Percentiles rank a stretch among this genome's conserved stretches.
Conservation (phyloP, 208 protist species). For the Phytomonas sp. region DNA sequence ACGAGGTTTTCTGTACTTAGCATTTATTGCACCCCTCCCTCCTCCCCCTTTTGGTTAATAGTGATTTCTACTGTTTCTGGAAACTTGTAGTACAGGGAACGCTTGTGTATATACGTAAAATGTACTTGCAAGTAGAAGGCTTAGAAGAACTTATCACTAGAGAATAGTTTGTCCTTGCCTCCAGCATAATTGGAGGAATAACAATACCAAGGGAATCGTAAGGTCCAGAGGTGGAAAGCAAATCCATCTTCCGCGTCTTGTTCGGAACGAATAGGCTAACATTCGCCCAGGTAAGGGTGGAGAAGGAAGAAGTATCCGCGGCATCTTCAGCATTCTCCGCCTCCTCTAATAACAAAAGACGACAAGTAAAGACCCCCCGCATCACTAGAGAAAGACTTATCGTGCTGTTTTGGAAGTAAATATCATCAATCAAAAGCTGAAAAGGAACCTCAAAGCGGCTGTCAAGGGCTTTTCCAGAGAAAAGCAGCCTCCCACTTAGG, state of each 20-base stretch:
- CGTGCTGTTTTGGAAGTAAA: slow-evolving; percentile 62
- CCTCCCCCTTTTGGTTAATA: too few relatives aligned
- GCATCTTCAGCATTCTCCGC: slow-evolving; percentile 24
- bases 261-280: slow-evolving; percentile 46
- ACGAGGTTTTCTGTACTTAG: too few relatives aligned
- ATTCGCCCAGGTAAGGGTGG: slow-evolving; percentile 23
- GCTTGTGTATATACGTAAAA: slow-evolving; percentile 56
- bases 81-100: slow-evolving; percentile 12
- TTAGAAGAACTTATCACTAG: slow-evolving; percentile 47
- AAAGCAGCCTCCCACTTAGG: slow-evolving; percentile 29
- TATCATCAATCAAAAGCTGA: slow-evolving; percentile 24
- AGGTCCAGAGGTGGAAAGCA: slow-evolving; percentile 36
- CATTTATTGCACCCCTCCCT: too few relatives aligned
- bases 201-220: slow-evolving; percentile 37
- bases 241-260: slow-evolving; percentile 40
- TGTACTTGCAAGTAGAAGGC: slow-evolving; percentile 40
- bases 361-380: slow-evolving; percentile 28
- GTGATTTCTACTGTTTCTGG: too few relatives aligned
- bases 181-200: slow-evolving; percentile 35
- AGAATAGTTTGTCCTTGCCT: slow-evolving; percentile 36
- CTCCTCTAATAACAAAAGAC: slow-evolving; percentile 38
- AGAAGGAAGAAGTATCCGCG: slow-evolving; percentile 6
- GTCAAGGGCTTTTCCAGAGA: slow-evolving; percentile 9
- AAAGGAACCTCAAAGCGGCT: slow-evolving; percentile 13
- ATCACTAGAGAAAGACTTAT: slow-evolving; percentile 25